Evolutionary conservation across 169 alveolate genomes (phyloP).

Genomic region (Cryptosporidium andersoni): DNA sequence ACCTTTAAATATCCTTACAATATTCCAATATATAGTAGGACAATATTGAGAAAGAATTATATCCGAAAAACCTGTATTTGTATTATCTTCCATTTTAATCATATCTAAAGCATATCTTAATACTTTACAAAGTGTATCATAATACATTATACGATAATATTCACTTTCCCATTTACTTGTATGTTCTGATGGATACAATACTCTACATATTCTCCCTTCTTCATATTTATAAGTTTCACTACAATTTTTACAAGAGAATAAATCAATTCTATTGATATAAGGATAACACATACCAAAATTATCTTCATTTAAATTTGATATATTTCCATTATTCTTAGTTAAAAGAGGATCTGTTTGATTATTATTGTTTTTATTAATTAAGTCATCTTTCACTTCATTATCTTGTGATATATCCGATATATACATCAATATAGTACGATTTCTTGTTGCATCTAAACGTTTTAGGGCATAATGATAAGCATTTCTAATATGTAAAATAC

Average conservation of each 20-base stretch:
- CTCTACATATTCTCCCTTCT: slow-evolving; percentile 7
- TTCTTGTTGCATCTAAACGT: background rate
- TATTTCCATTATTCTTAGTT: background rate
- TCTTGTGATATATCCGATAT: background rate
- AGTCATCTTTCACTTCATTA: background rate
- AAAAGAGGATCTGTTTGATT: background rate
- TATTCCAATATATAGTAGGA: slow-evolving; percentile 31
- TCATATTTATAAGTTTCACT: background rate
- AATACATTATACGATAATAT: slow-evolving; percentile 11
- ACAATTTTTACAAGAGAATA: background rate
- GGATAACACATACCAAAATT: background rate
- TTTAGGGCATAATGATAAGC: slow-evolving; percentile 16
- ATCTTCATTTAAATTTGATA: background rate
- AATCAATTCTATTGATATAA: background rate
- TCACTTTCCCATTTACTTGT: slow-evolving; percentile 15
- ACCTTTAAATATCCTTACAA: slow-evolving; percentile 18
- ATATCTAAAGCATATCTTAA: background rate
- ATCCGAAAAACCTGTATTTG: background rate
- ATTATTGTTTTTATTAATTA: background rate
- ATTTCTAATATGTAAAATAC: background rate
- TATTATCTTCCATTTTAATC: background rate
- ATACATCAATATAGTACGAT: background rate
- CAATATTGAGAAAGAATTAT: slow-evolving; percentile 4
- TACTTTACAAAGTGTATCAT: background rate
- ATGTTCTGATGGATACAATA: slow-evolving; percentile 5